Conservation (phyloP, 163 green algal species). For the Scenedesmus sp. region DNA sequence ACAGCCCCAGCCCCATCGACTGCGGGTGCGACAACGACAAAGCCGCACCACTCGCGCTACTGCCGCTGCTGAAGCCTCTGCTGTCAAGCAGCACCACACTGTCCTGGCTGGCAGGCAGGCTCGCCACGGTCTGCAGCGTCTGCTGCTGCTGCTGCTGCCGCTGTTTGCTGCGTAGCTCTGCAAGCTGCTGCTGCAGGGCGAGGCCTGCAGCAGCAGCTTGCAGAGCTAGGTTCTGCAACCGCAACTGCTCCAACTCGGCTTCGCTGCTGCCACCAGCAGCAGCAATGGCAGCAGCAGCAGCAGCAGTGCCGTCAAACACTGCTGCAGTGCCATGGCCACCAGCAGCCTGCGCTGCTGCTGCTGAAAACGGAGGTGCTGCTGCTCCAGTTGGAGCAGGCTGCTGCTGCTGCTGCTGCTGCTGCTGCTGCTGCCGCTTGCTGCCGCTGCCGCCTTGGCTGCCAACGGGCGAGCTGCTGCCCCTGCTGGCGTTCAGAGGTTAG, state of each 20-base stretch:
- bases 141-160: constrained; percentile 34
- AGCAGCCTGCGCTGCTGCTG: constrained; percentile 1
- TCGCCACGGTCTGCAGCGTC: background rate
- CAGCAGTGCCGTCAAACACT: background rate
- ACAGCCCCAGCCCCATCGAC: background rate
- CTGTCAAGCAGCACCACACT: background rate
- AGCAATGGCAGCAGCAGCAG: background rate
- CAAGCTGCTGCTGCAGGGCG: constrained; percentile 47
- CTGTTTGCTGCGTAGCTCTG: constrained; percentile 6
- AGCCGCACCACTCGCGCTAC: background rate
- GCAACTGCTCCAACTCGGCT: constrained; percentile 36
- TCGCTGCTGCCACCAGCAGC: background rate
- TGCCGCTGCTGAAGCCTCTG: background rate
- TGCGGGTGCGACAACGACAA: background rate
- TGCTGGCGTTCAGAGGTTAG: no score
- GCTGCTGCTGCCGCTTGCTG: background rate
- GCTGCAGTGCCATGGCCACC: background rate
- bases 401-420: background rate
- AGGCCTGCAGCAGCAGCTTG: no score
- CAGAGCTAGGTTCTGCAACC: constrained; percentile 43
- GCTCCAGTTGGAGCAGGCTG: background rate
- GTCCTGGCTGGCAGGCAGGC: background rate
- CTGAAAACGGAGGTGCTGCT: background rate
- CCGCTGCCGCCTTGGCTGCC: background rate
- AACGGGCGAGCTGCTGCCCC: background rate